Base-by-base conservation (phyloP, 257 asterid genomes). In the Capsicum pubescens region DNA sequence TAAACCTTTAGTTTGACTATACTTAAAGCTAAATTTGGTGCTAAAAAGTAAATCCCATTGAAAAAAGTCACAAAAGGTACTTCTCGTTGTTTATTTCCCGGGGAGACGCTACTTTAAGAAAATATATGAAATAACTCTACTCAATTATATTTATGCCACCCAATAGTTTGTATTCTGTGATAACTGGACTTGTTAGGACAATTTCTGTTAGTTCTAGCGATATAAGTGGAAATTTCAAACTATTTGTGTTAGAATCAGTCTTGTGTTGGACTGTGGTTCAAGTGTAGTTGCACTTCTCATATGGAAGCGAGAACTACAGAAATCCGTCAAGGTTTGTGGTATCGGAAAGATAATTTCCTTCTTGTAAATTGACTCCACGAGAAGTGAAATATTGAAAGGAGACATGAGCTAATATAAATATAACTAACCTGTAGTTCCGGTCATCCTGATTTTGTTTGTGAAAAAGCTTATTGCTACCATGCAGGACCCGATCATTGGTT, bases 401-500 rank as follows among this genome's bases (percentile, higher is more conserved):
- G 39, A 14, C 26, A 7, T 19, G 48, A 76, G 63, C 15, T 52
- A 3, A 55, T 76, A 52, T 32, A 76, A 76, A 32, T 8, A 26
- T 52, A 63, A 76, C 11, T 32, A 21, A 54, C 81, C 63, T 76
- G 4, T 76, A 55, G 8, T 32, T 52, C 46, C 21, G 54, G 5
- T 76, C 26, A 21, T 52, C 48, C 63, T 52, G 14, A 76, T 76
- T 52, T 76, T 26, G 64, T 14, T 76, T 36, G 9, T 52, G 12
- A 76, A 21, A 21, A 14, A 52, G 3, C 15, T 1, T 52, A 13
- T 76, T 52, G 11, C 26, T 52, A 14, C 48, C 7, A 55, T 88
- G 88, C 93, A 96, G 98, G 99, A 97, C 87, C 91, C 99, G n/a
- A 92, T 97, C n/a, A 95, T 95, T 78, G 95, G 92, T 80, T 82